These are phyloP conservation scores for Chrysosporium keratinophilum DNA, from an alignment of 2,329 filamentous ascomycete species.

Conservation along the genomic window DNA sequence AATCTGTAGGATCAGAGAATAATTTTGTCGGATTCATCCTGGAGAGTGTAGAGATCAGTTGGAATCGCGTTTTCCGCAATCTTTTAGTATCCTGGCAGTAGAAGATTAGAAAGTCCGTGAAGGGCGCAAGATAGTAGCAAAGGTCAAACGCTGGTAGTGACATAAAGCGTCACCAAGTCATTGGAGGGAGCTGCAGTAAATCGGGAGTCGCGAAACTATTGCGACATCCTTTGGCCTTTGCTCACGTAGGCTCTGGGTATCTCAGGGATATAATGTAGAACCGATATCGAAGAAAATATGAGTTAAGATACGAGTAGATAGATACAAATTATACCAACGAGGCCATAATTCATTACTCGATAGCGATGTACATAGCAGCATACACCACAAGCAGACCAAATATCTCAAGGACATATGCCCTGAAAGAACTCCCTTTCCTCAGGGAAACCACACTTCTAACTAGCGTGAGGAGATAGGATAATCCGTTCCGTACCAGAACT, in stretches of 20 bases:
- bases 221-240: too few species aligned
- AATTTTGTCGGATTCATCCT: neutral
- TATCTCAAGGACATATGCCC: neutral
- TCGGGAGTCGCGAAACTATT: too few species aligned
- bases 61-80: neutral
- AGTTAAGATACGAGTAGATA: too few species aligned
- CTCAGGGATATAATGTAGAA: too few species aligned
- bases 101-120: neutral
- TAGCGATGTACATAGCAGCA: neutral
- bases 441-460: neutral
- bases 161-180: too few species aligned
- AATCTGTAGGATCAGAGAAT: neutral
- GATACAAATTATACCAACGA: too few species aligned
- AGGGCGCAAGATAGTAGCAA: neutral
- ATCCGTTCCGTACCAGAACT: constrained; percentile 3
- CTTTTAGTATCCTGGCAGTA: neutral
- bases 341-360: neutral
- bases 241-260: too few species aligned
- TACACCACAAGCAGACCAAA: neutral
- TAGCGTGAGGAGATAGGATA: constrained; percentile 5
- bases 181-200: too few species aligned
- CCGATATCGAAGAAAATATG: too few species aligned
- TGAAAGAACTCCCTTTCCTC: neutral
- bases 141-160: neutral
- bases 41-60: neutral